Evolutionary conservation across 2,329 filamentous ascomycete genomes (phyloP), one percentile per base, ranked within the genome.

Genomic region (Pestalotiopsis sp.): DNA sequence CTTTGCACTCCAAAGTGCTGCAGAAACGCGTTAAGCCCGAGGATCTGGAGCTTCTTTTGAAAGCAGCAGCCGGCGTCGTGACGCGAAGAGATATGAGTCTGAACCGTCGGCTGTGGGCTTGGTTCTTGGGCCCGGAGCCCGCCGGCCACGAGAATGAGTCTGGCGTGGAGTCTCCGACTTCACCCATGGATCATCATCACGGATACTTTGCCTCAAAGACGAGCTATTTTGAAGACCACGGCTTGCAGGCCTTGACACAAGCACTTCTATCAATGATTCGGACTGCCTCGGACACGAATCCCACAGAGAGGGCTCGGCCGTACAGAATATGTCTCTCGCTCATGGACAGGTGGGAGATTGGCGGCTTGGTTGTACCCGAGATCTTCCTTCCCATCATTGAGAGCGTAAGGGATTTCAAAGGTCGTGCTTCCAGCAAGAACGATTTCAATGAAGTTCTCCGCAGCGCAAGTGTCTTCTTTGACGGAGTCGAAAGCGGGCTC

Each of bases 261-360:
- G 93, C 94, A 23, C 84, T 98, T 12, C 83, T 97, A 17, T 87
- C 89, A 61, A 92, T 97, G 90, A 91, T 98, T 70, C 86, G 87
- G 61, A 82, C 85, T 20, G 81, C 84, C 57, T 83, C 83, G 6
- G 78, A 80, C 58, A 78, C 75, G 4, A 84, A 84, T 67, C 87
- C 92, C 1, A 80, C 87, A 0, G 93, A 97, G 75, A 87, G 91
- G 77, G 93, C 94, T 23, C 90, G 91, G 52, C 95, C 96, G 0
- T 98, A 97, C 77, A 91, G 95, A 68, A 93, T 98, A 71, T 97
- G 94, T 75, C 86, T 98, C 2, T 98, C 97, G 17, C 84, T 99
- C 66, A 98, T 99, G 96, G 96, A 99, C 80, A 91, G 95, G 69
- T 98, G 94, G 95, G 96, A 99, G 78, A 95, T 99, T 72, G 96